These are phyloP conservation scores for Cichorium intybus DNA, from an alignment of 140 eudicot genomes.

Conservation along the genomic window DNA sequence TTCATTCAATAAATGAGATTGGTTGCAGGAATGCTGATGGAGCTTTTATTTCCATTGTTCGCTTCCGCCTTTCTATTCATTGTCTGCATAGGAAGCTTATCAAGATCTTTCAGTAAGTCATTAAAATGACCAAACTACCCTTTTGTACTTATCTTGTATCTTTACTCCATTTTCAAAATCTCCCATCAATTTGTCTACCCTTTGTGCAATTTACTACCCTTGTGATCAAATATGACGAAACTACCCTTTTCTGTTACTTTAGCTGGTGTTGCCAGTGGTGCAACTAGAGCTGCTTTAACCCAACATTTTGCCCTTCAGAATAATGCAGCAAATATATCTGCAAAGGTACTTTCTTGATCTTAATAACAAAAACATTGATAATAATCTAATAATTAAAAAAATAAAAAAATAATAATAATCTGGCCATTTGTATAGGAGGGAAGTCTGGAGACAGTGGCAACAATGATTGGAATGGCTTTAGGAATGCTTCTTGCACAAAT, in stretches of 20 bases:
- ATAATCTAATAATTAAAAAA: no score
- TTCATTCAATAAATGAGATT: no score
- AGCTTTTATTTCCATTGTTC: constrained; percentile 93
- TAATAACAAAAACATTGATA: neutral
- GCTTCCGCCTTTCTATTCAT: constrained; percentile 90
- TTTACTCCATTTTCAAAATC: no score
- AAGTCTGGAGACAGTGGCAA: constrained; percentile 97
- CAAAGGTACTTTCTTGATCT: constrained; percentile 58
- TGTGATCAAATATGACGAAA: constrained; percentile 9
- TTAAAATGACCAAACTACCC: no score
- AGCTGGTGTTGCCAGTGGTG: constrained; percentile 99
- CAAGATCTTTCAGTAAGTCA: constrained; percentile 99
- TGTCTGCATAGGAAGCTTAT: constrained; percentile 95
- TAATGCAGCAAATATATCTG: constrained; percentile 97
- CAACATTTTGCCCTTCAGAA: constrained; percentile 99
- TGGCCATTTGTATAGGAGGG: constrained; percentile 85
- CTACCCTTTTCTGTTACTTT: constrained; percentile 23
- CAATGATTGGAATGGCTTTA: constrained; percentile 96
- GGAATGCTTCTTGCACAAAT: constrained; percentile 93
- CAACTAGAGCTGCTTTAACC: constrained; percentile 99
- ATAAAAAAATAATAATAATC: neutral
- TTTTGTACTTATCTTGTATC: no score
- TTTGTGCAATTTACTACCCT: neutral
- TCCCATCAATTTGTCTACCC: neutral
- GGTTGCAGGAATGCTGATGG: constrained; percentile 99